Evolutionary conservation across 345 rosid species (phyloP).

Genomic region (Brassica incana): DNA sequence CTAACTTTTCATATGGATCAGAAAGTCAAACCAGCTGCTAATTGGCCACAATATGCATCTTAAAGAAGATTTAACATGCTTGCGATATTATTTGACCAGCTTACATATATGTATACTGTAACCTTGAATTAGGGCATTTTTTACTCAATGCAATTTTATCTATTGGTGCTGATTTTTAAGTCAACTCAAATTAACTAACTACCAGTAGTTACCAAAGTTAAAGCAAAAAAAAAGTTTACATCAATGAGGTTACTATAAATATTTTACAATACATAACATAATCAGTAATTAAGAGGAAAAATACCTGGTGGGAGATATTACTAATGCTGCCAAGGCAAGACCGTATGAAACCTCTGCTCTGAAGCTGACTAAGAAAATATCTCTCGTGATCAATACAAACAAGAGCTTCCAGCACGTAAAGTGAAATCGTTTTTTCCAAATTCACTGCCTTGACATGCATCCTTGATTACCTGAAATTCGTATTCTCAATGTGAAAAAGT

Average conservation of each 20-base stretch:
- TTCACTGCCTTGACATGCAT: slow-evolving; percentile 87
- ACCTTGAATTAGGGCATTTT: neutral
- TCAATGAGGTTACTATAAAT: neutral
- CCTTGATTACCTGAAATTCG: slow-evolving; percentile 71
- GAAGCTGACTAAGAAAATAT: slow-evolving; percentile 87
- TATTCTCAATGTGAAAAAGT: slow-evolving; percentile 21
- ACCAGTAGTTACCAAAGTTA: slow-evolving; percentile 11
- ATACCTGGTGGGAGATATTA: slow-evolving; percentile 69
- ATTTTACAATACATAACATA: neutral
- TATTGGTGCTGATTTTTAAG: neutral
- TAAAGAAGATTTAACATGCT: slow-evolving; percentile 6
- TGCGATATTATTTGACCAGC: neutral
- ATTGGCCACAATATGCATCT: slow-evolving; percentile 12
- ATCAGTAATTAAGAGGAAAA: slow-evolving; percentile 7
- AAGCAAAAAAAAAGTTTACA: neutral
- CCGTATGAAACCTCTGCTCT: slow-evolving; percentile 87
- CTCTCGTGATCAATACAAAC: slow-evolving; percentile 82
- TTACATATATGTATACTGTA: neutral
- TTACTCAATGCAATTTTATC: neutral
- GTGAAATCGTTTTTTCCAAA: slow-evolving; percentile 79
- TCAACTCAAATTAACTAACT: neutral
- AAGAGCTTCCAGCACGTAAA: slow-evolving; percentile 84
- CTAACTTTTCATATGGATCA: slow-evolving; percentile 1
- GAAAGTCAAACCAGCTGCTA: slow-evolving; percentile 14
- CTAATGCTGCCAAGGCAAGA: slow-evolving; percentile 72